phyloP scores from a whole-genome alignment of 768 basidiomycete genomes.

The Kockovaella imperatae region DNA sequence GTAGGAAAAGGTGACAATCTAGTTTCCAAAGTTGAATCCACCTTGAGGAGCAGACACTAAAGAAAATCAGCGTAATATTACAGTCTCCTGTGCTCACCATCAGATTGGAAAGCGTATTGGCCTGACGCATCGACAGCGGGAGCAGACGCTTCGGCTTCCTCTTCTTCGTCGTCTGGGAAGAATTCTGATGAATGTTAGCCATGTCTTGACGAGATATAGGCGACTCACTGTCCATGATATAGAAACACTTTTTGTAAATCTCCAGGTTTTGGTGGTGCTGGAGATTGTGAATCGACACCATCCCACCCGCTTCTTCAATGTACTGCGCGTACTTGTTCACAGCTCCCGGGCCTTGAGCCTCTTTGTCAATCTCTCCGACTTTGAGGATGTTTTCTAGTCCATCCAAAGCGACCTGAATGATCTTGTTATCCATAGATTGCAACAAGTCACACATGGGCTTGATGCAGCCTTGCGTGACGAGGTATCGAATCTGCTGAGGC shows the following conservation, averaged over 20 bases:
- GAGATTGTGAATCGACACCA: slow-evolving; percentile 97
- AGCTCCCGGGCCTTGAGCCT: slow-evolving; percentile 67
- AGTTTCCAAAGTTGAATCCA: slow-evolving; percentile 92
- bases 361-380: slow-evolving; percentile 91
- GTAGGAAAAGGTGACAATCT: slow-evolving; percentile 13
- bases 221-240: slow-evolving; percentile 52
- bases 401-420: slow-evolving; percentile 90
- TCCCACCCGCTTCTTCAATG: slow-evolving; percentile 97
- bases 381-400: slow-evolving; percentile 97
- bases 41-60: slow-evolving; percentile 83
- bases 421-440: slow-evolving; percentile 99
- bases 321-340: slow-evolving; percentile 87
- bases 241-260: slow-evolving; percentile 99
- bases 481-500: slow-evolving; percentile 92
- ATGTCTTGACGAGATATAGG: background rate
- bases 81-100: slow-evolving; percentile 30
- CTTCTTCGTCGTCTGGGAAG: slow-evolving; percentile 92
- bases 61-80: slow-evolving; percentile 11
- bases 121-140: slow-evolving; percentile 53
- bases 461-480: slow-evolving; percentile 95
- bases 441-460: slow-evolving; percentile 95
- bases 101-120: slow-evolving; percentile 46
- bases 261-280: slow-evolving; percentile 99
- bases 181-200: slow-evolving; percentile 57
- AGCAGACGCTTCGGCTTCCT: slow-evolving; percentile 73